Percentiles rank a stretch among this genome's conserved stretches.
phyloP scores from a whole-genome alignment of 2,329 filamentous ascomycete genomes.

The Arthrobotrys musiformis region DNA sequence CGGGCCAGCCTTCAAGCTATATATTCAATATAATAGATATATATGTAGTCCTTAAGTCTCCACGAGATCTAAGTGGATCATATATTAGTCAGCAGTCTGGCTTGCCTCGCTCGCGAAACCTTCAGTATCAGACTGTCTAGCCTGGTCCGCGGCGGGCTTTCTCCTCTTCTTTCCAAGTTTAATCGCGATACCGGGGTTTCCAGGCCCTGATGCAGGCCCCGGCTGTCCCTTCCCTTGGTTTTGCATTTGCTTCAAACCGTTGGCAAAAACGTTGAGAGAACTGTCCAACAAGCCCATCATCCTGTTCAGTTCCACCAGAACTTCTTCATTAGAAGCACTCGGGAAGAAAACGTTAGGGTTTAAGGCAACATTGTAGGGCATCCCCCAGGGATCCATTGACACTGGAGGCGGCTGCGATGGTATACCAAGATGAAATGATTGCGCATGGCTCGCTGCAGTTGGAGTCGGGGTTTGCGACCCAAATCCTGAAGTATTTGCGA shows the following conservation, averaged over 20 bases:
- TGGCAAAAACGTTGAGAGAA: constrained; percentile 47
- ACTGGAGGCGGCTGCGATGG: constrained; percentile 20
- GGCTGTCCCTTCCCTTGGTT: constrained; percentile 37
- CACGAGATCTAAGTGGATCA: not conserved
- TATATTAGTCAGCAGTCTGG: constrained; percentile 29
- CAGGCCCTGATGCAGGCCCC: constrained; percentile 13
- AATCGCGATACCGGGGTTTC: constrained; percentile 2
- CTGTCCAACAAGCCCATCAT: constrained; percentile 49
- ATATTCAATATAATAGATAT: not conserved
- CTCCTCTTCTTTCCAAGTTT: constrained; percentile 44
- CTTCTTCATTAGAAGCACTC: constrained; percentile 44
- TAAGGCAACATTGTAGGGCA: constrained; percentile 43
- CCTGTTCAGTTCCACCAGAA: constrained; percentile 35
- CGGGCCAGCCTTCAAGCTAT: not conserved
- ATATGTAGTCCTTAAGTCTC: not conserved
- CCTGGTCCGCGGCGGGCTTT: constrained; percentile 23
- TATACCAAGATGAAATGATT: constrained; percentile 35
- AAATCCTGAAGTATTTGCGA: constrained; percentile 41
- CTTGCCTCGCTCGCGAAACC: constrained; percentile 52
- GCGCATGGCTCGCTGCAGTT: constrained; percentile 45
- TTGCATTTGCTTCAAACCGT: constrained; percentile 45
- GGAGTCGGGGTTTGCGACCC: constrained; percentile 50
- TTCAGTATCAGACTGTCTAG: constrained; percentile 52
- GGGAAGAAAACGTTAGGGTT: constrained; percentile 50
- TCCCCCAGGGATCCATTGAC: constrained; percentile 47